phyloP scores from a whole-genome alignment of 495 filamentous ascomycete genomes.

The Penicillium roqueforti region DNA sequence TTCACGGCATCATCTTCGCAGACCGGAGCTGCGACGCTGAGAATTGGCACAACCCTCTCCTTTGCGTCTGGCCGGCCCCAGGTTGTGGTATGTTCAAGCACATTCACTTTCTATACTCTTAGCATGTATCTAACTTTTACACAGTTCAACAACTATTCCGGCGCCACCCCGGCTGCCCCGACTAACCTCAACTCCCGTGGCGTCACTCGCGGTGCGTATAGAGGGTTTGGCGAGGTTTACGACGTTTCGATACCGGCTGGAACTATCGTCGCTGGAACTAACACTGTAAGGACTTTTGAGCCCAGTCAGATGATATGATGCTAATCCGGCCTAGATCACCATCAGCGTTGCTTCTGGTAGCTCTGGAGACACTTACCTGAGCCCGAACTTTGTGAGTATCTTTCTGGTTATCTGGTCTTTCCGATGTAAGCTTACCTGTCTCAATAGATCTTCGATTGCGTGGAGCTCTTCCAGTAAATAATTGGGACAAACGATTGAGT shows the following conservation, averaged over 20 bases:
- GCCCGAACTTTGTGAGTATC: conserved; percentile 57
- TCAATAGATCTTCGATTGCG: conserved; percentile 51
- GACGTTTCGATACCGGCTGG: conserved; percentile 51
- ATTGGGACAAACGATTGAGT: too few species aligned
- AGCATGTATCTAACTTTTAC: background rate
- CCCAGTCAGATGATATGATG: background rate
- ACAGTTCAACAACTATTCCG: conserved; percentile 50
- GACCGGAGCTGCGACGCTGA: conserved; percentile 51
- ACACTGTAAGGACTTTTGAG: conserved; percentile 39
- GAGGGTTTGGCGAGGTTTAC: conserved; percentile 59
- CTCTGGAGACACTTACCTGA: conserved; percentile 49
- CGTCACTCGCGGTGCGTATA: conserved; percentile 60
- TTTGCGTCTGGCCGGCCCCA: conserved; percentile 49
- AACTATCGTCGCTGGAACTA: conserved; percentile 52
- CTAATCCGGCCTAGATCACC: conserved; percentile 37
- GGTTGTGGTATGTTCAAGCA: conserved; percentile 15
- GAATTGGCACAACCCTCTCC: conserved; percentile 60
- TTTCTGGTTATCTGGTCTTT: background rate
- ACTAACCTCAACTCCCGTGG: conserved; percentile 61
- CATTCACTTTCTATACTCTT: background rate
- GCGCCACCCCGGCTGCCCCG: conserved; percentile 48
- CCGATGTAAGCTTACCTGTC: background rate
- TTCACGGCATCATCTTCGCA: conserved; percentile 52
- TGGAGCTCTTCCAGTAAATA: conserved; percentile 47
- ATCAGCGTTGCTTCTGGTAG: conserved; percentile 58